Conservation (phyloP, 805 yeast genomes). For the Spathaspora arborariae region DNA sequence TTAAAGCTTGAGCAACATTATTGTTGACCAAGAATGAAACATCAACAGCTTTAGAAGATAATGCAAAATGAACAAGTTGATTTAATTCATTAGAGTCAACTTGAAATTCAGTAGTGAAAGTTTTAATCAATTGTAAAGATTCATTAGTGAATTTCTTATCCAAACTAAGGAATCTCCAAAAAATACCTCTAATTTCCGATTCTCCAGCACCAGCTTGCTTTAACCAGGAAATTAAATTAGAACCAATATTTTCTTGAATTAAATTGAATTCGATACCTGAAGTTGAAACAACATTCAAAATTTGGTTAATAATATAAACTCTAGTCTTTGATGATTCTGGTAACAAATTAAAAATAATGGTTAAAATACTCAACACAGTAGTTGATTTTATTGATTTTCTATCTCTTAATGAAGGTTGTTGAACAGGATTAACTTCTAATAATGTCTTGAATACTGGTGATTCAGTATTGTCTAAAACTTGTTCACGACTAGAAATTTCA, state of each 20-base stretch:
- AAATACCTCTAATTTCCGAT: slow-evolving; percentile 23
- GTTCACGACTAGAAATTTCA: slow-evolving; percentile 24
- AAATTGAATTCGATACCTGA: slow-evolving; percentile 30
- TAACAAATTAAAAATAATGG: slow-evolving; percentile 39
- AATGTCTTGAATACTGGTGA: slow-evolving; percentile 24
- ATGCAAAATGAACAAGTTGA: slow-evolving; percentile 32
- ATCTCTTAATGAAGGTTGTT: slow-evolving; percentile 40
- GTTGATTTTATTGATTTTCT: slow-evolving; percentile 40
- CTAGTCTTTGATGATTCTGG: slow-evolving; percentile 30
- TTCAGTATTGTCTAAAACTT: slow-evolving; percentile 22
- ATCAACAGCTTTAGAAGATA: slow-evolving; percentile 33
- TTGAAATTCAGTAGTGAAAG: slow-evolving; percentile 26
- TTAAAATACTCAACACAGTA: slow-evolving; percentile 37
- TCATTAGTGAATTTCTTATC: slow-evolving; percentile 25
- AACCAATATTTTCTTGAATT: slow-evolving; percentile 33
- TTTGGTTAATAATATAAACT: slow-evolving; percentile 26
- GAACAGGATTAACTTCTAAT: slow-evolving; percentile 29
- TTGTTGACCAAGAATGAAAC: slow-evolving; percentile 40
- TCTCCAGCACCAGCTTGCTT: slow-evolving; percentile 27
- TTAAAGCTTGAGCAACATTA: slow-evolving; percentile 34
- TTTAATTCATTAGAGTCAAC: slow-evolving; percentile 20
- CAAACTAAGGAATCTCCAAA: slow-evolving; percentile 37
- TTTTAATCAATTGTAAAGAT: slow-evolving; percentile 33
- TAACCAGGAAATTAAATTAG: slow-evolving; percentile 35
- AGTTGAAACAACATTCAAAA: slow-evolving; percentile 27